Conservation (phyloP, 2,329 filamentous ascomycete genomes). For the Botryotinia globosa region DNA sequence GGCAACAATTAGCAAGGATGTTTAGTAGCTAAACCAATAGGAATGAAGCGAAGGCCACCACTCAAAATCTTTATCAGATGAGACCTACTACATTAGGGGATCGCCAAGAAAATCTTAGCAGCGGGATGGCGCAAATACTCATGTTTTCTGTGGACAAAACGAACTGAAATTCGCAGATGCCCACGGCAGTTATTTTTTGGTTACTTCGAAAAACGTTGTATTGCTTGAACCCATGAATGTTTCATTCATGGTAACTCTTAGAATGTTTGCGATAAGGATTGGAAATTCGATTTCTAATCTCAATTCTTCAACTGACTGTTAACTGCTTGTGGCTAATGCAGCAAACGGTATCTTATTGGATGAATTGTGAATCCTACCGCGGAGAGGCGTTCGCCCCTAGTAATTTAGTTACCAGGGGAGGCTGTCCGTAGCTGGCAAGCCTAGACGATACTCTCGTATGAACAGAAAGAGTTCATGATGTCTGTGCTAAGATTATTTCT, state of each 20-base stretch:
- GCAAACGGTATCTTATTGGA: not conserved
- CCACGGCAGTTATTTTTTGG: not conserved
- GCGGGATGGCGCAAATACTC: conserved; percentile 8
- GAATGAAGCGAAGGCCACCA: not conserved
- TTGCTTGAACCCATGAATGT: not conserved
- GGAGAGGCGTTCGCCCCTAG: not conserved
- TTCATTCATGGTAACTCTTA: not conserved
- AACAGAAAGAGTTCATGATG: not conserved
- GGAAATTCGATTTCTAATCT: not conserved
- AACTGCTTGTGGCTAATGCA: not conserved
- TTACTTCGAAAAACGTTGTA: not conserved
- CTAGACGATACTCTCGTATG: not conserved
- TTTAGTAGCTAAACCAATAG: not conserved
- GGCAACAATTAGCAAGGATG: not conserved
- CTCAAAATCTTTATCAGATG: not conserved
- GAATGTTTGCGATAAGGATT: not conserved
- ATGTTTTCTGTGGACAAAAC: not conserved
- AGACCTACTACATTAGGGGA: conserved; percentile 2
- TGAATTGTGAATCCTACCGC: not conserved
- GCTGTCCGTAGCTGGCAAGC: not conserved
- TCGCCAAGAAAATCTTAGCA: conserved; percentile 6
- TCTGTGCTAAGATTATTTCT: not conserved
- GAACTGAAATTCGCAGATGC: not conserved
- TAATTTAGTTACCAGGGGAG: not conserved
- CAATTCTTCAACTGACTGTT: not conserved